Evolutionary conservation across 1,284 basidiomycete species (phyloP), one percentile per base, ranked within the genome.

Genomic region (Hypsizygus ulmarius): DNA sequence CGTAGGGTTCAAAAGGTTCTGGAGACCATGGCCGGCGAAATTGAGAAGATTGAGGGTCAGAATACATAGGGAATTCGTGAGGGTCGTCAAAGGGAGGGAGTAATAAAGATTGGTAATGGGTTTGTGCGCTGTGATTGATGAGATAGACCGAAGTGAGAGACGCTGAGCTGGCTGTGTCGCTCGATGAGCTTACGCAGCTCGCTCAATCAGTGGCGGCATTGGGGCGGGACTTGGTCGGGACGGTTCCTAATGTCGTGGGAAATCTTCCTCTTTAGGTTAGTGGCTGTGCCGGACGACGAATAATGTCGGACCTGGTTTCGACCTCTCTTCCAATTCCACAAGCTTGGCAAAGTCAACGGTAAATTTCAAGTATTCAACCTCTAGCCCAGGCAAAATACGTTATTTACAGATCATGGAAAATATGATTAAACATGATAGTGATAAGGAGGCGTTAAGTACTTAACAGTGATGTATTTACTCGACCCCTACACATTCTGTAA

Each of bases 1-100:
- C 38, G 79, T 76, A 45, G 70, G 68, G 70, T 44, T 81, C 75
- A 59, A 77, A 77, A 34, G 79, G 77, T 60, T 81, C 77, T 53
- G 81, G 82, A 45, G 82, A 83, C 82, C 82, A 83, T 49, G 82
- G 82, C 19, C 81, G 64, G 35, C 71, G 69, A 57, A 74, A 70
- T 32, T 74, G 75, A 25, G 79, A 78, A 46, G 62, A 60, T 4
- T 77, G 78, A n/a, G 77, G 76, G 50, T 67, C 55, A 45, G 68
- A 57, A 48, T 61, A 64, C 65, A 71, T 74, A 43, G 30, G 47
- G 36, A 25, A 37, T 52, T 59, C 59, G 53, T 59, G 34, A 59
- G 38, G 15, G 47, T 61, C 57, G 59, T 60, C 30, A 45, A 37
- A 7, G 39, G 28, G 39, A 36, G 16, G 42, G 27, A 21, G n/a